These are phyloP conservation scores for Monosporascus sp. DNA, from an alignment of 2,329 filamentous ascomycete species.

Conservation along the genomic window DNA sequence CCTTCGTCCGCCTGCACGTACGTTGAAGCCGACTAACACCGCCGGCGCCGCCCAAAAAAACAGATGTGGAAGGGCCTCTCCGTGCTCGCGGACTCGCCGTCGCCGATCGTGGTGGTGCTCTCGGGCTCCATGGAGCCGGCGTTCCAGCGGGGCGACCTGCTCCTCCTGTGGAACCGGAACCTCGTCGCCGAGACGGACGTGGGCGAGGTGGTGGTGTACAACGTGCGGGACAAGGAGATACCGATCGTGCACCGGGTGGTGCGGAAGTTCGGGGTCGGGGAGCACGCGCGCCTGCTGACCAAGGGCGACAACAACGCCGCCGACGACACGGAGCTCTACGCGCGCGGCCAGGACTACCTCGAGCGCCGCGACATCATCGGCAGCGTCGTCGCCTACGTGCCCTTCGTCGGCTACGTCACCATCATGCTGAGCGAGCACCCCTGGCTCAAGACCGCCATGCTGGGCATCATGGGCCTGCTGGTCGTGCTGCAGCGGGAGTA, in stretches of 20 bases:
- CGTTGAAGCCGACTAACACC: conserved; percentile 13
- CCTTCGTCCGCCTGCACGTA: not conserved
- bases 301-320: conserved; percentile 96
- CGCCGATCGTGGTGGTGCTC: conserved; percentile 77
- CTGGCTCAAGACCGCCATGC: conserved; percentile 92
- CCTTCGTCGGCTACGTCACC: conserved; percentile 94
- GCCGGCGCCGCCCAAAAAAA: not conserved
- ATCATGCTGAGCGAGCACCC: conserved; percentile 93
- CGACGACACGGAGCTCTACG: conserved; percentile 88
- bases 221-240: conserved; percentile 89
- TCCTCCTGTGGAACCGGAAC: conserved; percentile 73
- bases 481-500: conserved; percentile 90
- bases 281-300: conserved; percentile 70
- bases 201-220: conserved; percentile 60
- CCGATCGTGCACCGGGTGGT: conserved; percentile 95
- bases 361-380: conserved; percentile 87
- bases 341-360: conserved; percentile 79
- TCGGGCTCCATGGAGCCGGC: conserved; percentile 82
- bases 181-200: conserved; percentile 49
- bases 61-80: conserved; percentile 85
- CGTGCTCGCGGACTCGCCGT: conserved; percentile 67
- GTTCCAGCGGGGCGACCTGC: conserved; percentile 70
- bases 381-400: conserved; percentile 85
- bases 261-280: conserved; percentile 61
- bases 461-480: conserved; percentile 91